Percentiles rank a stretch among this genome's conserved stretches.
These are phyloP conservation scores for Botrytis aclada DNA, from an alignment of 2,329 filamentous ascomycete species.

Conservation along the genomic window DNA sequence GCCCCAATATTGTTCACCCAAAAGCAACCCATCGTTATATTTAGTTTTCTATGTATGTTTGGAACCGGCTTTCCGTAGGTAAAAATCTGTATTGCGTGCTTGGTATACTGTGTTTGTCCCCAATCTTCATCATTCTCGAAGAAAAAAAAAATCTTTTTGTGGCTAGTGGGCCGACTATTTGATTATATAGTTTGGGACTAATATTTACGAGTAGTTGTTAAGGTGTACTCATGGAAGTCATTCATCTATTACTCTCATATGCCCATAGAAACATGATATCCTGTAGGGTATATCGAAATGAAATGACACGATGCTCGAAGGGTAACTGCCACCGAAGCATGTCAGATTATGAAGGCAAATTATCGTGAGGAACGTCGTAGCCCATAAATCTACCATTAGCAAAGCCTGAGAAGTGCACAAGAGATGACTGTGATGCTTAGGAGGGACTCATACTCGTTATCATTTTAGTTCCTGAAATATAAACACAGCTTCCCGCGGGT, in stretches of 20 bases:
- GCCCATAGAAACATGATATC: background rate
- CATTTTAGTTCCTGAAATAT: background rate
- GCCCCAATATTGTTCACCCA: background rate
- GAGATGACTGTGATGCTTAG: background rate
- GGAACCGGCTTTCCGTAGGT: background rate
- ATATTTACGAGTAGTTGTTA: background rate
- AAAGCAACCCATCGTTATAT: background rate
- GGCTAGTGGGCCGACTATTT: background rate
- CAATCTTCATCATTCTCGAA: background rate
- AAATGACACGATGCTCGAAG: background rate
- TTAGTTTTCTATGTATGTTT: background rate
- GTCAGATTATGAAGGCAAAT: background rate
- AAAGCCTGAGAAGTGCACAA: background rate
- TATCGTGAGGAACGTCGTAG: background rate
- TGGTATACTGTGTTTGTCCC: accelerated
- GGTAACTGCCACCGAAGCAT: background rate
- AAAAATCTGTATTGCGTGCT: background rate
- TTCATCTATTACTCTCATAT: background rate
- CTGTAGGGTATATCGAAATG: background rate
- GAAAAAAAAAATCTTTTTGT: background rate
- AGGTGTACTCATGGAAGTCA: background rate
- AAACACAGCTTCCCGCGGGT: background rate
- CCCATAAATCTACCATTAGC: background rate
- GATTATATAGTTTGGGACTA: background rate
- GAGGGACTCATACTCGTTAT: background rate